Evolutionary conservation across 2,329 filamentous ascomycete species (phyloP), one percentile per base, ranked within the genome.

Genomic region (Fusarium dimerum): DNA sequence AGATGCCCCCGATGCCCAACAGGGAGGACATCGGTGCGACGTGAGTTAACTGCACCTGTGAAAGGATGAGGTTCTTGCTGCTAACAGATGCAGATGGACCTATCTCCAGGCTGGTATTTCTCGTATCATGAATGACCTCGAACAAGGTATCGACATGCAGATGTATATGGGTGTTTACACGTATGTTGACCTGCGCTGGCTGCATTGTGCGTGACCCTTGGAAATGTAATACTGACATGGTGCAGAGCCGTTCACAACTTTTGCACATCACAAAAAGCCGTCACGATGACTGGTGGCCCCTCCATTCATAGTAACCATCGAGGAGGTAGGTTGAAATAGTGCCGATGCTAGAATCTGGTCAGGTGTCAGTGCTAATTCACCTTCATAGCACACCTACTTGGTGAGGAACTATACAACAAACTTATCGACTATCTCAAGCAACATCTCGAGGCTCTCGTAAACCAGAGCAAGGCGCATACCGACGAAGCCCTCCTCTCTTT

Each of bases 111-210:
- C 81, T 56, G 92, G 93, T 59, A 92, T 99, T 62, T 86, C 91
- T 60, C 90, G 88, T 70, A 95, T 99, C 68, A 97, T 99, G 93
- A 84, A 85, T 63, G 89, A 95, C 68, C 81, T 97, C 29, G 89
- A 93, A 66, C 88, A 91, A 61, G 94, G 94, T 55, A 89, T 99
- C 75, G 92, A 97, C 68, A 92, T 97, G 86, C 85, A 88, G 65
- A 93, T 90, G 80, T 97, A 97, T 75, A 97, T 97, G 93, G 91
- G 90, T 51, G 86, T 97, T 55, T 97, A 97, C 76, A 97, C 93
- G 88, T 91, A 70, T 47, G 65, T 63, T 36, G 48, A 50, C 18
- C 17, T 41, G 10, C n/a, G n/a, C 43, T 16, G 20, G 20, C 16
- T 29, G 18, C 6, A 40, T 42, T 7, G n/a, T 20, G 3, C 38